Evolutionary conservation across 768 basidiomycete genomes (phyloP), one percentile per base, ranked within the genome.

Genomic region (Leccinum boreale): DNA sequence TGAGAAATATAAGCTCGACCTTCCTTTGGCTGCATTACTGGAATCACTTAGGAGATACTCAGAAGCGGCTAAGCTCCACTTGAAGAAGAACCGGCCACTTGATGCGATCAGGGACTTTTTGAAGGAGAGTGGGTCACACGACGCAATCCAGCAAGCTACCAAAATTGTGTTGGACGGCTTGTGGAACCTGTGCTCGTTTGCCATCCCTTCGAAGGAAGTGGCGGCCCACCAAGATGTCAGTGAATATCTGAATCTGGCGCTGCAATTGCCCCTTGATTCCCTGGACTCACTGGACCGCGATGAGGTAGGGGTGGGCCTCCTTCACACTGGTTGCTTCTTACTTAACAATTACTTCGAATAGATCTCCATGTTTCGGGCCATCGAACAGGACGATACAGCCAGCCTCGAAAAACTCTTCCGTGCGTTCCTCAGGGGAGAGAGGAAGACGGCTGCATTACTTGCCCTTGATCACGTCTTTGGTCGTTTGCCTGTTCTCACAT

Each of bases 61-160:
- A 2, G 81, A 86, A 36, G 85, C 85, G 0, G 84, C 84, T 1
- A 74, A 81, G 21, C 61, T 85, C 15, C 78, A 82, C 62, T 59
- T 83, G 5, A 67, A 70, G 0, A 79, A 83, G 60, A 83, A 81
- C 12, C 76, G 79, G 1, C 67, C 67, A 0, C 33, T 76, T 1
- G 76, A 81, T 14, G 86, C 85, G 0, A 78, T 85, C 8, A 69
- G 65, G 11, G 65, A 81, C 3, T 67, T 84, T 39, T 61, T 84
- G 4, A 65, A 70, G 36, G 76, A 79, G 33, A 60, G 29, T 5
- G 52, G 48, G 0, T 72, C 70, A 14, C 50, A 14, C 23, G 19
- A 65, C 0, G 78, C 78, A 1, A 59, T 67, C 14, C 59, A 55
- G 21, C 70, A 65, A 45, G 85, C 78, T 1, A 66, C 62, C 17